Conservation (phyloP, 129 eudicot species). For the Saussurea involucrata region DNA sequence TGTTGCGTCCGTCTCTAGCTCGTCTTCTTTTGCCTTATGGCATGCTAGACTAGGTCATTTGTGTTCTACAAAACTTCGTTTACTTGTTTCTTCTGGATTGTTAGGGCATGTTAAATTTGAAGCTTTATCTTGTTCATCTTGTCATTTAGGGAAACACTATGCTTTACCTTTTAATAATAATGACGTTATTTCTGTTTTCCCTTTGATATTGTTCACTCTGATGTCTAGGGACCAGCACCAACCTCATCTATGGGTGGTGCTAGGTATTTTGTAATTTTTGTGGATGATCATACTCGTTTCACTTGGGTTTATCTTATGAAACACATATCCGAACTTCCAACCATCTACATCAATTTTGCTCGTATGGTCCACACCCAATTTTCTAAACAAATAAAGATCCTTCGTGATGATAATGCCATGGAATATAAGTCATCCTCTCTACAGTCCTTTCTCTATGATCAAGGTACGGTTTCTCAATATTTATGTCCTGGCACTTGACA, state of each 20-base stretch:
- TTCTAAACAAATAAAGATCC: background rate
- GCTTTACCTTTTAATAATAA: background rate
- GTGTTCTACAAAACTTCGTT: background rate
- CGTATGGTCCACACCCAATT: conserved; percentile 6
- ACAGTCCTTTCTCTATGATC: background rate
- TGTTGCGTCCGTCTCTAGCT: background rate
- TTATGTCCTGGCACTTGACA: conserved; percentile 2
- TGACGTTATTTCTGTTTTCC: background rate
- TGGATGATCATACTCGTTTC: background rate
- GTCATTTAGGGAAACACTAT: conserved; percentile 12
- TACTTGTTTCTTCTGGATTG: background rate
- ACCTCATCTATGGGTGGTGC: background rate
- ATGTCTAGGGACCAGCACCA: conserved; percentile 18
- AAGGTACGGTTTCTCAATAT: background rate
- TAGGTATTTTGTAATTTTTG: conserved; percentile 5
- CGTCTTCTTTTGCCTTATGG: background rate
- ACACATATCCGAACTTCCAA: background rate
- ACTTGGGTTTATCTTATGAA: conserved; percentile 14
- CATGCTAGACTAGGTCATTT: background rate
- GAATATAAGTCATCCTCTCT: background rate
- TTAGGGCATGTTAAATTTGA: background rate
- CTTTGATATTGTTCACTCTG: conserved; percentile 7
- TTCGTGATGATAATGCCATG: conserved; percentile 7
- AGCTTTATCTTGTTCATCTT: background rate
- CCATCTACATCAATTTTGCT: background rate